A percentile compares a stretch with the other conserved stretches of the same genome.
Evolutionary conservation across 2,329 filamentous ascomycete species (phyloP).

Genomic region (Aureobasidium melanogenum): DNA sequence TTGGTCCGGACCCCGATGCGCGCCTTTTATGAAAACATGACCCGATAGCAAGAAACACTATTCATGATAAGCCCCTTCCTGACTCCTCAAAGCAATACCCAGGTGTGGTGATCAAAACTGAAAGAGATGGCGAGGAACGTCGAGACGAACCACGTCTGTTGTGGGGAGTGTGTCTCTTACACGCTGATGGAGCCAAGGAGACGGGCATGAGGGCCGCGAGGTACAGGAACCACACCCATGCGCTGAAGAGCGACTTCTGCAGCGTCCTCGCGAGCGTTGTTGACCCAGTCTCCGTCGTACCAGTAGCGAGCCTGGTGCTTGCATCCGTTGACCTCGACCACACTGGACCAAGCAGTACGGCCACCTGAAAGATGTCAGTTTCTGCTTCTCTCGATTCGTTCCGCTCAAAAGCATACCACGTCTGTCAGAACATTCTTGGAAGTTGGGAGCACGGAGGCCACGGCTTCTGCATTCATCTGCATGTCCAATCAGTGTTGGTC

Average conservation of each 20-base stretch:
- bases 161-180: not conserved
- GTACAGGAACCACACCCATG: conserved; percentile 12
- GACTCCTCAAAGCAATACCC: conserved; percentile 5
- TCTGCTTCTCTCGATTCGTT: not conserved
- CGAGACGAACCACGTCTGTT: too few relatives aligned
- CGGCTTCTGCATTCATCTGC: conserved; percentile 37
- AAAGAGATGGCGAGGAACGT: not conserved
- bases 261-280: conserved; percentile 87
- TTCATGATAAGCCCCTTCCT: not conserved
- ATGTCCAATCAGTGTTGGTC: conserved; percentile 9
- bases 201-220: not conserved
- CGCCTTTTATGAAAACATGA: conserved; percentile 7
- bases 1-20: conserved; percentile 1
- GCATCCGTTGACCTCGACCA: conserved; percentile 60
- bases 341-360: conserved; percentile 83
- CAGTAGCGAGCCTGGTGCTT: conserved; percentile 69
- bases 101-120: not conserved
- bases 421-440: conserved; percentile 13
- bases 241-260: conserved; percentile 66
- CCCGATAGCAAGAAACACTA: not conserved
- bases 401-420: conserved; percentile 1
- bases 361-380: conserved; percentile 49
- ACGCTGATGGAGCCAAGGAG: conserved; percentile 6
- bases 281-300: conserved; percentile 82
- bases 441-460: conserved; percentile 13